Base-by-base conservation (phyloP, 345 rosid species). In the Cardiospermum halicacabum region DNA sequence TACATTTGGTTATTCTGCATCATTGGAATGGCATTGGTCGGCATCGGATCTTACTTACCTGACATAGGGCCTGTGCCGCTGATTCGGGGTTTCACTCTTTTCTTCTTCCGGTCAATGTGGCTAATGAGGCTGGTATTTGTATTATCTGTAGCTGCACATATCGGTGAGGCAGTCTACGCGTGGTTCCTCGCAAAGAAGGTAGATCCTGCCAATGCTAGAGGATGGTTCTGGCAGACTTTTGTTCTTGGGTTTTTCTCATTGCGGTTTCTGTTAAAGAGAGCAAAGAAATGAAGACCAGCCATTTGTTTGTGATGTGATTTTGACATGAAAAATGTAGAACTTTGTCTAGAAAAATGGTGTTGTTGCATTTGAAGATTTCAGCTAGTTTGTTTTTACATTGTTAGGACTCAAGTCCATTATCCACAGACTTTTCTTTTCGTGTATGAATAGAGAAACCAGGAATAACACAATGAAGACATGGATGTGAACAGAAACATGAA, bases 161-260 rank as follows among this genome's bases (percentile, higher is more conserved):
- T 84, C 27, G 74, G 65, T 5, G 96, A 92, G 78, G 92, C 66
- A 15, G 43, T 74, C 11, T 88, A 78, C 48, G 96, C 93, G 0
- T 86, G 82, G 91, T 56, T 11, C 42, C 69, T 89, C 28, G 89
- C 96, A 16, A 86, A 72, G 68, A 78, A 75, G 56, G 89, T 84
- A 19, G 91, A 92, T 74, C 89, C 88, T 5, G 78, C 58, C 7
- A 89, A 89, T 67, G 86, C 96, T 16, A 82, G 58, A 60, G 89
- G 87, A 47, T 92, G 96, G 96, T 89, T 87, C 73, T 92, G 93
- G 93, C 98, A 88, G 72, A 89, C 93, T 32, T 57, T 71, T 47
- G 85, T 74, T 32, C 89, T 92, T 19, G 96, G 97, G 50, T 1
- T 77, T 7, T 80, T 82, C 69, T 89, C 94, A 1, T 53, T 85